phyloP scores from a whole-genome alignment of 139 green algal species.

The Chlamydomonas schloesseri region DNA sequence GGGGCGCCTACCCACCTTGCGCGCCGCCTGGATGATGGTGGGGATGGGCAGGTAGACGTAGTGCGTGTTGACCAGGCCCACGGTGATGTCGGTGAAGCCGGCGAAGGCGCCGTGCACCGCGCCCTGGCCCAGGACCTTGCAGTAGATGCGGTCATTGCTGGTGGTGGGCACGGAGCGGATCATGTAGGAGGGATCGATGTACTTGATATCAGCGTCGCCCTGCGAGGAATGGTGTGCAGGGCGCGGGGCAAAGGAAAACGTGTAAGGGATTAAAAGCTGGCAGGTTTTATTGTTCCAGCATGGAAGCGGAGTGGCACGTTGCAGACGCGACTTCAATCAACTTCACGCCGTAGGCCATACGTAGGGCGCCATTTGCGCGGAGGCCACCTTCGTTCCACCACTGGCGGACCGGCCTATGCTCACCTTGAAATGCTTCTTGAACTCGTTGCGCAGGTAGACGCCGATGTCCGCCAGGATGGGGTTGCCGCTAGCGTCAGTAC shows the following conservation, averaged over 20 bases:
- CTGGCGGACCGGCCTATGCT: too few relatives aligned
- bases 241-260: too few relatives aligned
- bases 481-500: constrained; percentile 92
- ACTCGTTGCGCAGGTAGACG: constrained; percentile 75
- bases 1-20: constrained; percentile 32
- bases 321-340: too few relatives aligned
- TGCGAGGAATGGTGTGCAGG: constrained; percentile 47
- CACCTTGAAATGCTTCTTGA: constrained; percentile 85
- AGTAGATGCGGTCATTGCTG: constrained; percentile 92
- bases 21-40: constrained; percentile 84
- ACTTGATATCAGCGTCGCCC: constrained; percentile 89
- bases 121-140: constrained; percentile 94
- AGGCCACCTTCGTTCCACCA: too few relatives aligned
- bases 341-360: too few relatives aligned
- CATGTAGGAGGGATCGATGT: constrained; percentile 98
- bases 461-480: constrained; percentile 91
- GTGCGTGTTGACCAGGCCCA: constrained; percentile 94
- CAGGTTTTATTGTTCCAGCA: too few relatives aligned
- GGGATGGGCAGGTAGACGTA: constrained; percentile 93
- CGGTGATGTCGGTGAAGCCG: constrained; percentile 92
- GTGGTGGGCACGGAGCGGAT: constrained; percentile 94
- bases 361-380: too few relatives aligned
- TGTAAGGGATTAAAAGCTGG: too few relatives aligned
- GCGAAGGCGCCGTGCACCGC: constrained; percentile 97
- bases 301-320: too few relatives aligned